Percentiles rank a stretch among this genome's conserved stretches.
These are phyloP conservation scores for Gastrodia elata DNA, from an alignment of 106 monocot genomes.

Conservation along the genomic window DNA sequence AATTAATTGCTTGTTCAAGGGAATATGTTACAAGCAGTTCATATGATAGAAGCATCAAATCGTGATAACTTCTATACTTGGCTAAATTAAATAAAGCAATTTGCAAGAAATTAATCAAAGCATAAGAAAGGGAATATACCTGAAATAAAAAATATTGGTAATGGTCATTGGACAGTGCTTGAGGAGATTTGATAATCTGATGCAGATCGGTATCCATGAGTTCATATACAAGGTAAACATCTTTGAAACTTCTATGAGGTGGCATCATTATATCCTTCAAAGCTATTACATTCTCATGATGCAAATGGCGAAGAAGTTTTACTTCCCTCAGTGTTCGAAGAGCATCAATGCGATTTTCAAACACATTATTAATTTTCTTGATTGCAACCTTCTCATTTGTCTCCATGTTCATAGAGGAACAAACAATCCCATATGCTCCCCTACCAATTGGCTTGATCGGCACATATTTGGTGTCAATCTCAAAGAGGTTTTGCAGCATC, in stretches of 20 bases:
- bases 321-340: conserved; percentile 58
- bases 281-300: conserved; percentile 62
- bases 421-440: conserved; percentile 69
- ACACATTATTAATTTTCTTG: conserved; percentile 63
- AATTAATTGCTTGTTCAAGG: background rate
- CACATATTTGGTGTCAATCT: conserved; percentile 66
- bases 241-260: conserved; percentile 40
- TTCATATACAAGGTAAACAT: conserved; percentile 71
- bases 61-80: background rate
- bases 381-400: conserved; percentile 70
- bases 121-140: conserved; percentile 22
- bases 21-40: background rate
- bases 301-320: conserved; percentile 52
- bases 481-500: conserved; percentile 67
- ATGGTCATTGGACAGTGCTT: conserved; percentile 64
- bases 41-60: background rate
- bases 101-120: background rate
- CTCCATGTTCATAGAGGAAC: conserved; percentile 56
- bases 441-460: conserved; percentile 69
- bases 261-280: conserved; percentile 76
- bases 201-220: conserved; percentile 68
- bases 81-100: background rate
- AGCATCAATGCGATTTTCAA: conserved; percentile 64
- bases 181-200: conserved; percentile 71
- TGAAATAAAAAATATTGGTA: conserved; percentile 73